Percentiles rank a stretch among this genome's conserved stretches.
Conservation (phyloP, 108 stramenopile species). For the Aureococcus anophagefferens region DNA sequence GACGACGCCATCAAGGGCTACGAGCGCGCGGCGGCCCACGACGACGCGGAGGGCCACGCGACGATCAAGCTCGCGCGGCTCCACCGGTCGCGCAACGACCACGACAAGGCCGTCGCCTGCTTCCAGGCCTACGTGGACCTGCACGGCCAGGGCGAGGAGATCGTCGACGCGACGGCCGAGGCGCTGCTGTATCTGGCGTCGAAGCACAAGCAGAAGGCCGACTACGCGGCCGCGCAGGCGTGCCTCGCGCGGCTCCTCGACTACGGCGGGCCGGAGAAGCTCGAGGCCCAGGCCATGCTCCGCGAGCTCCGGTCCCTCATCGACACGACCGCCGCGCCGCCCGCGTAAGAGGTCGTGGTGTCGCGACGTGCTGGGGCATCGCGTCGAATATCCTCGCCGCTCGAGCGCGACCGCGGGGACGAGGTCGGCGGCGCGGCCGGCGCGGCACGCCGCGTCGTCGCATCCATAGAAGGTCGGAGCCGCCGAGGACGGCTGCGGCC, state of each 20-base stretch:
- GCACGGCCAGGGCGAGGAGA: slow-evolving; percentile 17
- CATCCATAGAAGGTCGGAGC: too few relatives aligned
- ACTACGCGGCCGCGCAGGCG: slow-evolving; percentile 64
- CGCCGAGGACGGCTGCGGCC: too few relatives aligned
- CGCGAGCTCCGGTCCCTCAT: slow-evolving; percentile 68
- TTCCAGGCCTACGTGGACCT: slow-evolving; percentile 69
- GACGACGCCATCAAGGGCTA: slow-evolving; percentile 76
- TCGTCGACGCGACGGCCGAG: slow-evolving; percentile 76
- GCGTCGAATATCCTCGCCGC: too few relatives aligned
- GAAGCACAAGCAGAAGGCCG: slow-evolving; percentile 61
- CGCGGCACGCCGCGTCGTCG: too few relatives aligned
- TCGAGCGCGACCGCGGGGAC: too few relatives aligned
- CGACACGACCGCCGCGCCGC: too few relatives aligned
- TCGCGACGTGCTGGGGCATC: too few relatives aligned
- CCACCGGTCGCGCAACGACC: slow-evolving; percentile 63
- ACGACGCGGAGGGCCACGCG: slow-evolving; percentile 85
- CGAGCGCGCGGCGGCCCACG: slow-evolving; percentile 72
- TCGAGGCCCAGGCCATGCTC: slow-evolving; percentile 78
- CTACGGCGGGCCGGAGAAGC: slow-evolving; percentile 85
- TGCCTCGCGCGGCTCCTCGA: slow-evolving; percentile 72
- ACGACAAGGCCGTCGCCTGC: slow-evolving; percentile 78
- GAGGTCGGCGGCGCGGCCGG: too few relatives aligned
- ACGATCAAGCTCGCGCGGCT: slow-evolving; percentile 78
- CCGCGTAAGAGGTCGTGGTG: too few relatives aligned
- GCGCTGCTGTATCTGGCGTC: slow-evolving; percentile 74